phyloP scores from a whole-genome alignment of 495 filamentous ascomycete species.

The Elaphomyces granulatus region DNA sequence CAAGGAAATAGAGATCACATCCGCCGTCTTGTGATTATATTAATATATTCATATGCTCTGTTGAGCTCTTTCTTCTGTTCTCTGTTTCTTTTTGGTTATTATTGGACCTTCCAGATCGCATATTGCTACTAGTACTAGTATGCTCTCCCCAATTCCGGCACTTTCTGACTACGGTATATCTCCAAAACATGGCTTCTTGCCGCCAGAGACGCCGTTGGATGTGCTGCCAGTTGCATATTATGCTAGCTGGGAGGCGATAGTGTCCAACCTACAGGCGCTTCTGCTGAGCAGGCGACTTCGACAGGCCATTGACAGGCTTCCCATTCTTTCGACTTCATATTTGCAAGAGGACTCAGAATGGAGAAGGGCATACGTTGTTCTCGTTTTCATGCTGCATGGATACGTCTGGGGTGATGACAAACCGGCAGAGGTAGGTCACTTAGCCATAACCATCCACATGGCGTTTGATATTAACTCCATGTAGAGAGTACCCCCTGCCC shows the following conservation, averaged over 20 bases:
- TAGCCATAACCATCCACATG: neutral
- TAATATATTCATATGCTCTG: constrained; percentile 3
- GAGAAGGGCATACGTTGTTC: constrained; percentile 74
- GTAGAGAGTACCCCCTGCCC: constrained; percentile 63
- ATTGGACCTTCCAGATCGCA: too few relatives aligned
- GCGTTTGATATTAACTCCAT: neutral
- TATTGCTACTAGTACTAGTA: too few relatives aligned
- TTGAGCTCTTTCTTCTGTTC: neutral
- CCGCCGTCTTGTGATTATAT: constrained; percentile 5
- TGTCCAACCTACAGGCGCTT: constrained; percentile 59
- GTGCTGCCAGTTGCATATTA: constrained; percentile 79
- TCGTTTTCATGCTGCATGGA: constrained; percentile 76
- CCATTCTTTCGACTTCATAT: constrained; percentile 58
- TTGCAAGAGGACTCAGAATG: constrained; percentile 68
- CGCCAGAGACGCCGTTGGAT: constrained; percentile 63
- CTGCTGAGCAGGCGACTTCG: constrained; percentile 63
- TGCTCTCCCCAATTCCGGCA: constrained; percentile 73
- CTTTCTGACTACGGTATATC: constrained; percentile 81
- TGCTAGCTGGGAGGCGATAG: constrained; percentile 74
- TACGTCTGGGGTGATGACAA: constrained; percentile 90
- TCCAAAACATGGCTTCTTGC: constrained; percentile 74
- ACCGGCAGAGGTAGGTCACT: constrained; percentile 49
- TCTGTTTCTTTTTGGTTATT: neutral
- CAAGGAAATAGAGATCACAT: constrained; percentile 7
- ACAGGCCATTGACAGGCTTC: constrained; percentile 57